phyloP scores from a whole-genome alignment of 2,329 filamentous ascomycete species.

The Clonostachys byssicola region DNA sequence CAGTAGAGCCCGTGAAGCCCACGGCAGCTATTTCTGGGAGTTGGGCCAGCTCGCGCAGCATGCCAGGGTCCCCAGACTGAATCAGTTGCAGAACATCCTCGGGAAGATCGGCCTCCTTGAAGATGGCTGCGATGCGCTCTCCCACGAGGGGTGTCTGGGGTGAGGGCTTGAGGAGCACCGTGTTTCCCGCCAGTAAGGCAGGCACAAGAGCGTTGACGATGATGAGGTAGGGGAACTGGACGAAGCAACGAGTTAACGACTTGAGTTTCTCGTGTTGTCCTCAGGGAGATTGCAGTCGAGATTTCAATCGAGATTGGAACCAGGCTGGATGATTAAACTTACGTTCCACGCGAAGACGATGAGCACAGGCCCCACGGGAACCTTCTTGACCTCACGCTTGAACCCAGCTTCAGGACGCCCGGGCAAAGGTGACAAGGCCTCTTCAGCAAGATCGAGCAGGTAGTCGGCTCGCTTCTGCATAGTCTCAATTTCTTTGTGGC shows the following conservation, averaged over 20 bases:
- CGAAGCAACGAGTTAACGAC: not conserved
- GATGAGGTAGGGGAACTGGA: conserved; percentile 88
- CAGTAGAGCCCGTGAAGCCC: conserved; percentile 92
- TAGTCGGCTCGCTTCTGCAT: conserved; percentile 84
- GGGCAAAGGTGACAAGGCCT: conserved; percentile 73
- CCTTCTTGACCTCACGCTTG: conserved; percentile 83
- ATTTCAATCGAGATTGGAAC: too few species aligned
- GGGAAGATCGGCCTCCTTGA: conserved; percentile 79
- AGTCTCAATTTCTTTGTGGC: conserved; percentile 77
- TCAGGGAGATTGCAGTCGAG: not conserved
- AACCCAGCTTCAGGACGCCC: conserved; percentile 85
- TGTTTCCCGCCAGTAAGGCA: conserved; percentile 85
- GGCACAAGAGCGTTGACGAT: conserved; percentile 90
- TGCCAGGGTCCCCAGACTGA: conserved; percentile 74
- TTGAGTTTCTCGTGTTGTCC: not conserved
- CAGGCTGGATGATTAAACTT: conserved; percentile 26
- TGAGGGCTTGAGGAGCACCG: conserved; percentile 89
- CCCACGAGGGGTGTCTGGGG: conserved; percentile 91
- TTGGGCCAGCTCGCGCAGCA: conserved; percentile 75
- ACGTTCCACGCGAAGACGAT: conserved; percentile 97
- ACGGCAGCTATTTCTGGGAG: conserved; percentile 74
- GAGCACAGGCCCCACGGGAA: conserved; percentile 81
- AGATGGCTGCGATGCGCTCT: conserved; percentile 75
- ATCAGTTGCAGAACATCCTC: conserved; percentile 85
- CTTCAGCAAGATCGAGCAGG: conserved; percentile 76